Evolutionary conservation across 495 filamentous ascomycete species (phyloP), one percentile per base, ranked within the genome.

Genomic region (Talaromyces ruber): DNA sequence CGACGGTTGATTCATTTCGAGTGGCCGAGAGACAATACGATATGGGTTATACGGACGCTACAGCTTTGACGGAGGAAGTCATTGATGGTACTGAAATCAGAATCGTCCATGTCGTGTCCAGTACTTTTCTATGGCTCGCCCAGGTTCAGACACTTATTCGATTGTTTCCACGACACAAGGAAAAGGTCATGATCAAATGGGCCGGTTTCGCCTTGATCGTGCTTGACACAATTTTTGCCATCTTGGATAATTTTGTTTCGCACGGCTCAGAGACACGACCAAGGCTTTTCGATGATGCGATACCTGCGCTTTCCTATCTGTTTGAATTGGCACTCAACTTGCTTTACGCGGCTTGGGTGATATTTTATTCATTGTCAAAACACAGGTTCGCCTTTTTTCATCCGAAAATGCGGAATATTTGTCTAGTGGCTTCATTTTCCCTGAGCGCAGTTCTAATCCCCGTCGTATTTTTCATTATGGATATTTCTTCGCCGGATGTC

Each of bases 121-220:
- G 95, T 70, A 90, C 93, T 0, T 97, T 97, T 67, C 82, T 98
- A 11, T 98, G 94, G 94, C 85, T 98, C 59, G 94, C 94, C 1
- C 94, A 98, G 74, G 93, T 95, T 0, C 94, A 98, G 71, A 98
- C 94, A 0, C 77, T 98, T 54, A 97, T 98, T 68, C 86, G 94
- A 54, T 77, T 98, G 0, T 98, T 98, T 68, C 95, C 95, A 18
- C 89, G 94, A 26, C 92, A 97, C 67, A 92, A 95, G 64, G 94
- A 98, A 71, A 98, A 97, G 74, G 85, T 98, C 22, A 89, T 97
- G 68, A 98, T 98, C 76, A 98, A 97, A 75, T 98, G 94, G 94
- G 88, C 91, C 8, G 94, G 92, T 1, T 97, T 98, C 73, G 90
- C 88, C 5, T 82, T 98, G 51, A 97, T 98, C 64, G 81, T 91